These are phyloP conservation scores for Colletotrichum tofieldiae DNA, from an alignment of 2,329 filamentous ascomycete species.

Conservation along the genomic window DNA sequence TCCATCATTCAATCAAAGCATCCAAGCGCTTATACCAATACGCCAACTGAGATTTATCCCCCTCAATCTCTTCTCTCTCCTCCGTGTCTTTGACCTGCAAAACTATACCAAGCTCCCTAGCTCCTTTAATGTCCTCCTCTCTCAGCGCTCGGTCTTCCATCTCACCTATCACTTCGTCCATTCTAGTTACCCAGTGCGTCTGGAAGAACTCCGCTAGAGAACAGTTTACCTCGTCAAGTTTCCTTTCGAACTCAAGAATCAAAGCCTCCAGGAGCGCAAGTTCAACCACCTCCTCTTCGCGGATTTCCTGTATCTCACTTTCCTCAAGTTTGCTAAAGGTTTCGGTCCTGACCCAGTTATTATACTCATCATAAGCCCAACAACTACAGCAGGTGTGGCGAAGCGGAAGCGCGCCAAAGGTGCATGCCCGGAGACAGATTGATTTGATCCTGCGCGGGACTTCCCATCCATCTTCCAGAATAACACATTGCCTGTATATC, in stretches of 20 bases:
- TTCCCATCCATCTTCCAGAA: no score
- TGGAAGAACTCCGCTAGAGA: neutral
- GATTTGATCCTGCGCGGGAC: no score
- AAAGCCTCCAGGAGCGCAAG: neutral
- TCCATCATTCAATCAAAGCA: neutral
- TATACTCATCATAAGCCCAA: no score
- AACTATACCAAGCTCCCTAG: neutral
- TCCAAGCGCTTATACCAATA: neutral
- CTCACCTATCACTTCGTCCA: neutral
- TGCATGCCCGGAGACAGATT: no score
- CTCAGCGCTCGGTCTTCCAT: neutral
- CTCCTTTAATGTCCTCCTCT: neutral
- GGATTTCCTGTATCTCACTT: neutral
- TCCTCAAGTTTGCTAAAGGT: no score
- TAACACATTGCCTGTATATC: no score
- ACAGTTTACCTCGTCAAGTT: neutral
- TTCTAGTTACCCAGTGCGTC: neutral
- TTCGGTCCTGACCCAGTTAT: no score
- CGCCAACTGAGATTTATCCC: fast-evolving
- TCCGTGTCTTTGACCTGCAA: neutral
- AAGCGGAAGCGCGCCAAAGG: no score
- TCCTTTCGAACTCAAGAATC: neutral
- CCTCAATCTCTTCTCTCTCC: no score
- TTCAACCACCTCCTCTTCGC: neutral
- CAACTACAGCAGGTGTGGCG: no score